These are phyloP conservation scores for Entomortierella lignicola DNA, from an alignment of 192 early-diverging fungal species.

Conservation along the genomic window DNA sequence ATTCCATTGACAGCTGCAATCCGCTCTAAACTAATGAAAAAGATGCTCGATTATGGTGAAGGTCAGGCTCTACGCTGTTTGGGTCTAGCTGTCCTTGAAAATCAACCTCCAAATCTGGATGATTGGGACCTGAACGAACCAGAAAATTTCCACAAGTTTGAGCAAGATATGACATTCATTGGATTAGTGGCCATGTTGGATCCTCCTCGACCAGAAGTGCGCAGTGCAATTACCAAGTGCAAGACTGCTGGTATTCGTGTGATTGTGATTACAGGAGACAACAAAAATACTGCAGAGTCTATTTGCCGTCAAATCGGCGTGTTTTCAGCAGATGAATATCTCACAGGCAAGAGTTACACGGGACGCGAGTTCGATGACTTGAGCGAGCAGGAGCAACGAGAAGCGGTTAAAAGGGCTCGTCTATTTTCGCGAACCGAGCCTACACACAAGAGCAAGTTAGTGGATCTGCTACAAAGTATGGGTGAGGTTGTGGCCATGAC, in stretches of 20 bases:
- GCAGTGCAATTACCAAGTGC: conserved; percentile 75
- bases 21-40: conserved; percentile 68
- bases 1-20: conserved; percentile 74
- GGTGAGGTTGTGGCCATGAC: conserved; percentile 85
- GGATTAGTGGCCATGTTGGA: conserved; percentile 95
- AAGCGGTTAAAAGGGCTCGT: conserved; percentile 78
- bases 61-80: conserved; percentile 85
- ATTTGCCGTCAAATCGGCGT: conserved; percentile 79
- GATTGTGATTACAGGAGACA: conserved; percentile 95
- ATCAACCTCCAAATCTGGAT: conserved; percentile 42
- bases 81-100: conserved; percentile 79
- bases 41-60: conserved; percentile 81
- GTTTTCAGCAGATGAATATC: conserved; percentile 62
- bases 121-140: conserved; percentile 22
- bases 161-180: conserved; percentile 79
- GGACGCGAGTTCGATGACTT: conserved; percentile 88
- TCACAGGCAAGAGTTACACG: conserved; percentile 68
- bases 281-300: conserved; percentile 88
- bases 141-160: conserved; percentile 65
- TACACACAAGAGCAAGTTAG: conserved; percentile 97
- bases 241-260: conserved; percentile 91
- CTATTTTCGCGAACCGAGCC: conserved; percentile 96
- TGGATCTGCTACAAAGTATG: conserved; percentile 85
- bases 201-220: conserved; percentile 81
- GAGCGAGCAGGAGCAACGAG: conserved; percentile 81